A percentile compares a stretch with the other conserved stretches of the same genome.
phyloP scores from a whole-genome alignment of 2,329 filamentous ascomycete species.

The Madurella fahalii region DNA sequence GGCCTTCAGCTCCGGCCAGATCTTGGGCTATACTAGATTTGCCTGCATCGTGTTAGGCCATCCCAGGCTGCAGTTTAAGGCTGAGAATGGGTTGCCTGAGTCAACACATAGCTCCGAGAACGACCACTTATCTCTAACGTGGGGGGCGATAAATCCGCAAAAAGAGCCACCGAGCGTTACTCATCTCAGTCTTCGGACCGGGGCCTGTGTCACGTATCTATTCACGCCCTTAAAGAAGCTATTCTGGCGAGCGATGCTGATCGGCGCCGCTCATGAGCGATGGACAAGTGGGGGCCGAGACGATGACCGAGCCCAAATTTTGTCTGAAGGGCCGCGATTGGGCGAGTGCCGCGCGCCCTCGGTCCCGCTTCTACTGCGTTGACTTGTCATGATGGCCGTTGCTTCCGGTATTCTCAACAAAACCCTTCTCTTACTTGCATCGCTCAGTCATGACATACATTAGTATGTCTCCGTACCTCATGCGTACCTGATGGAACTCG shows the following conservation, averaged over 20 bases:
- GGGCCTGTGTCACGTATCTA: neutral
- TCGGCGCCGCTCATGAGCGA: neutral
- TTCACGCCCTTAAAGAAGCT: neutral
- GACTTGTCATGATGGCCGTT: no score
- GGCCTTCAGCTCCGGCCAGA: neutral
- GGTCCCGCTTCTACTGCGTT: no score
- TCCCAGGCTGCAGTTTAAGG: neutral
- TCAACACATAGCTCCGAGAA: neutral
- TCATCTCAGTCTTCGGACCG: neutral
- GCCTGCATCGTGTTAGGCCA: neutral
- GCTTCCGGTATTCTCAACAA: neutral
- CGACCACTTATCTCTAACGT: neutral
- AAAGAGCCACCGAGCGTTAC: neutral
- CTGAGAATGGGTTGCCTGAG: neutral
- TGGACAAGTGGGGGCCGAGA: constrained; percentile 1
- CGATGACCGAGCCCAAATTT: neutral
- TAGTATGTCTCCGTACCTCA: no score
- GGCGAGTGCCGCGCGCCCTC: neutral
- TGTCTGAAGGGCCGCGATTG: neutral
- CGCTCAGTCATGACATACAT: no score
- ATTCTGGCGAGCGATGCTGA: neutral
- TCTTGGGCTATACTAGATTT: neutral
- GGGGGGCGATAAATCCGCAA: neutral
- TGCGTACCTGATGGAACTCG: no score
- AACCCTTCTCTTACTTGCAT: no score